Percentiles rank a stretch among this genome's conserved stretches.
Conservation (phyloP, 257 asterid genomes). For the Plantago elongata region DNA sequence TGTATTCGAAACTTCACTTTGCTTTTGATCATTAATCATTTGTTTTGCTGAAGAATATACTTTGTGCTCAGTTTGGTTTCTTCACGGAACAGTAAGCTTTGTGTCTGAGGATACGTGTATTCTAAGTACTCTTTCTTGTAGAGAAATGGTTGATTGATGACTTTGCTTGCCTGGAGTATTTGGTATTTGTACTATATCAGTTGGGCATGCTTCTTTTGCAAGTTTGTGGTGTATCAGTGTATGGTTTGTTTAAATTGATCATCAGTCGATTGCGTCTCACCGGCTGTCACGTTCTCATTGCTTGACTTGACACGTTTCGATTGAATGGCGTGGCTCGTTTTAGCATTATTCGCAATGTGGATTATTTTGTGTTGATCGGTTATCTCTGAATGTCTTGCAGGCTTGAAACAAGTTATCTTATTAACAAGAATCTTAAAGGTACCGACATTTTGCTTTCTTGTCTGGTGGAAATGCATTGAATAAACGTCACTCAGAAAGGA, state of each 20-base stretch:
- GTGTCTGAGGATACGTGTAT: slow-evolving; percentile 23
- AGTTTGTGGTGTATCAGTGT: slow-evolving; percentile 14
- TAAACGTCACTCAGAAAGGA: slow-evolving; percentile 1
- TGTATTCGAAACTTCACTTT: slow-evolving; percentile 20
- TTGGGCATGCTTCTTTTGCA: neutral
- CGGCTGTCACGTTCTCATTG: neutral
- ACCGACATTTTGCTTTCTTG: slow-evolving; percentile 3
- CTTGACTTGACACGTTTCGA: neutral
- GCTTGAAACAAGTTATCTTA: slow-evolving; percentile 37
- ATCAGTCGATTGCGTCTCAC: slow-evolving; percentile 1
- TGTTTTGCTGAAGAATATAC: slow-evolving; percentile 45
- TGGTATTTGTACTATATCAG: slow-evolving; percentile 20
- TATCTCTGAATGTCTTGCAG: slow-evolving; percentile 35
- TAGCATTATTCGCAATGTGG: slow-evolving; percentile 7
- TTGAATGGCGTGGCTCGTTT: neutral
- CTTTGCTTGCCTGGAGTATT: slow-evolving; percentile 26
- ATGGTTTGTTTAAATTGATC: slow-evolving; percentile 15
- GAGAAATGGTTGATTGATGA: slow-evolving; percentile 21
- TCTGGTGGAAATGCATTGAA: neutral
- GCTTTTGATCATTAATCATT: neutral
- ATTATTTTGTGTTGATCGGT: slow-evolving; percentile 4
- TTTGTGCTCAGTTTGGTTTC: slow-evolving; percentile 41
- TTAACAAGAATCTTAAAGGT: slow-evolving; percentile 35
- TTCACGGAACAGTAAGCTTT: slow-evolving; percentile 42
- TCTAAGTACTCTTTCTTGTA: slow-evolving; percentile 20